Conservation (phyloP, 768 basidiomycete species). For the Pleurotus citrinopileatus region DNA sequence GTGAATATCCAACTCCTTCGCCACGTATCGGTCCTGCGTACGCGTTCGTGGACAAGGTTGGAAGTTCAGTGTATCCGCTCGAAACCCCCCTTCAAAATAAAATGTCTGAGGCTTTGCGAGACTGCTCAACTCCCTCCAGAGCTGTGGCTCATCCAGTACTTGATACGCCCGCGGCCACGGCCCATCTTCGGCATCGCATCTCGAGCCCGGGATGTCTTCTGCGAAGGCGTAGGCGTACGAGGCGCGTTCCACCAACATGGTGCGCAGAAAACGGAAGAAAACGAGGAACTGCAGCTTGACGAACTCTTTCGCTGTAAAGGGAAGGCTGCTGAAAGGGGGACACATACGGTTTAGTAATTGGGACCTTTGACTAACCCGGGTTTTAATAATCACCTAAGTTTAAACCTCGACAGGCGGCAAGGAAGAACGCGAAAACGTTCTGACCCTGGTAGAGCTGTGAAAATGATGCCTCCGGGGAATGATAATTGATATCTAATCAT, state of each 20-base stretch:
- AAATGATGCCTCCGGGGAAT: constrained; percentile 5
- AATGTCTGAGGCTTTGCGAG: constrained; percentile 51
- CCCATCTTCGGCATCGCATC: constrained; percentile 62
- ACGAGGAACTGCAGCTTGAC: constrained; percentile 9
- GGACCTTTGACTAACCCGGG: constrained; percentile 1
- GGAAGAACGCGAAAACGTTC: constrained; percentile 5
- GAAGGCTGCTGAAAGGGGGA: not conserved
- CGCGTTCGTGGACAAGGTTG: constrained; percentile 53
- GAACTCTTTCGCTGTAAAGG: not conserved
- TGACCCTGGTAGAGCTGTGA: constrained; percentile 3
- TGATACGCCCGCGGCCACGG: constrained; percentile 63
- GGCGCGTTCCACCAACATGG: constrained; percentile 37
- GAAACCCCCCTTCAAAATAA: constrained; percentile 33
- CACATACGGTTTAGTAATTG: not conserved
- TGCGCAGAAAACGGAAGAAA: constrained; percentile 19
- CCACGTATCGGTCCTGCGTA: constrained; percentile 65
- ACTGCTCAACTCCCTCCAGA: constrained; percentile 50
- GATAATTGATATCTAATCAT: constrained; percentile 6
- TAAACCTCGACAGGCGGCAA: not conserved
- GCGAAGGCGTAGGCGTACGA: constrained; percentile 45
- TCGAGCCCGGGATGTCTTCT: constrained; percentile 60
- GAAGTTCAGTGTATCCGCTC: constrained; percentile 64
- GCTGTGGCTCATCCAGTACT: constrained; percentile 44
- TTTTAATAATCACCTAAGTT: not conserved
- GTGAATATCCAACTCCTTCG: constrained; percentile 52